Base-by-base conservation (phyloP, 495 filamentous ascomycete genomes). In the Neurospora sp. region DNA sequence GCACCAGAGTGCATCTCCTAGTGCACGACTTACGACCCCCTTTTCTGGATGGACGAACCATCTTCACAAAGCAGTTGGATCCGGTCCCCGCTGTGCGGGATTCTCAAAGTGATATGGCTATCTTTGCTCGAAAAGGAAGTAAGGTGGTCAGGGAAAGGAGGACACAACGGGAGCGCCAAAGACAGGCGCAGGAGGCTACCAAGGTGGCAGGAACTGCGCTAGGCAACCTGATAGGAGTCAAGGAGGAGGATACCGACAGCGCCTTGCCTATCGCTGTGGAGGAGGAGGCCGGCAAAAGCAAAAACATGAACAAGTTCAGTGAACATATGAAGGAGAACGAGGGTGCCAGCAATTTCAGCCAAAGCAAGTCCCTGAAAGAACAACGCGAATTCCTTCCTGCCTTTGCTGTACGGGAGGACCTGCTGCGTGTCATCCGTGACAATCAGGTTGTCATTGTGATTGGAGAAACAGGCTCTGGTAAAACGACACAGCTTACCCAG, bases 401-500 rank as follows among this genome's bases (percentile, higher is more conserved):
- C 2, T 99, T 99, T 84, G 96, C 96, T 0, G 96, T 99, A 28
- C 87, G 96, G 43, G 96, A 99, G 81, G 96, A 99, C 76, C 84
- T 98, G n/a, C 78, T 99, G 71, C 89, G 94, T 73, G 93, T 98
- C 15, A 96, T 99, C 77, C 88, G 95, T 42, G 96, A 99, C 80
- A 98, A 98, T 79, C 96, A 98, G 80, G 96, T 99, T 39, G 88
- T 97, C 42, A 93, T 99, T 73, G 96, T 98, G 7, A 93, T 99
- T 40, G 96, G 95, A 62, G 94, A 98, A 82, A 98, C 95, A 0
- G 95, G 95, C 0, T 98, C 95, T 2, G 95, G 95, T 54, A 98
- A 98, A 80, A 98, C 95, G 2, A 98, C 95, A 6, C 95, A 98
- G 83, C 86, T 98, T 69, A 97, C 95, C 0, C 95, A 98, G 79